Base-by-base conservation (phyloP, 139 green algal genomes). In the Chlorella ohadii region DNA sequence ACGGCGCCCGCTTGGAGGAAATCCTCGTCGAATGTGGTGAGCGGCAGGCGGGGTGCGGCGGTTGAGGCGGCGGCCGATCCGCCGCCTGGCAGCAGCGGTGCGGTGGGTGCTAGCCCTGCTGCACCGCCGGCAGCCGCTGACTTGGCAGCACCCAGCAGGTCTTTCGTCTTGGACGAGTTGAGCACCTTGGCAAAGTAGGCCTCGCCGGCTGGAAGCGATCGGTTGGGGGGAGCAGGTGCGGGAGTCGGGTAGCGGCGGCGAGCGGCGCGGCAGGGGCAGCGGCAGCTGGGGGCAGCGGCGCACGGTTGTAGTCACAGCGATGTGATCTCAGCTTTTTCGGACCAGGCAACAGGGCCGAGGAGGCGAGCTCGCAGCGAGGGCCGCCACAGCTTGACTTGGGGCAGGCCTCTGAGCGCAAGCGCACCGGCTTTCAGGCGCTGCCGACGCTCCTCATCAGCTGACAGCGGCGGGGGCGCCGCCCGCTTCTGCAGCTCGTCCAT, bases 181-280 rank as follows among this genome's bases (percentile, higher is more conserved):
- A 82, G 76, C 76, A 82, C 76, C 27, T 82, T 82, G 56, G 76
- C 76, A 72, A 82, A 82, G 76, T 82, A 82, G 3, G 76, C 76
- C 59, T 82, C 76, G 33, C 76, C 76, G 27, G 76, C 76, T 82
- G 76, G 36, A 41, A 38, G 38, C 3, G 6, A 44, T 16, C 9
- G 19, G 55, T 4, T 20, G 28, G 31, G 2, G 61, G 55, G 31
- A 4, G 31, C 22, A n/a, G 34, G 47, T 9, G 68, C 38, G 36
- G 31, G 9, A 64, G 20, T 23, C 17, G 12, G 41, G 5, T 33
- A n/a, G 19, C 15, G n/a, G 44, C n/a, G 16, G 67, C 33, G 25
- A 27, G 70, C 20, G 3, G 70, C 7, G 20, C 31, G n/a, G 36
- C 38, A 9, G 12, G 25, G 65, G 15, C 63, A 38, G 28, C 63